Base-by-base conservation (phyloP, 2,329 filamentous ascomycete genomes). In the Tolypocladium amazonense region DNA sequence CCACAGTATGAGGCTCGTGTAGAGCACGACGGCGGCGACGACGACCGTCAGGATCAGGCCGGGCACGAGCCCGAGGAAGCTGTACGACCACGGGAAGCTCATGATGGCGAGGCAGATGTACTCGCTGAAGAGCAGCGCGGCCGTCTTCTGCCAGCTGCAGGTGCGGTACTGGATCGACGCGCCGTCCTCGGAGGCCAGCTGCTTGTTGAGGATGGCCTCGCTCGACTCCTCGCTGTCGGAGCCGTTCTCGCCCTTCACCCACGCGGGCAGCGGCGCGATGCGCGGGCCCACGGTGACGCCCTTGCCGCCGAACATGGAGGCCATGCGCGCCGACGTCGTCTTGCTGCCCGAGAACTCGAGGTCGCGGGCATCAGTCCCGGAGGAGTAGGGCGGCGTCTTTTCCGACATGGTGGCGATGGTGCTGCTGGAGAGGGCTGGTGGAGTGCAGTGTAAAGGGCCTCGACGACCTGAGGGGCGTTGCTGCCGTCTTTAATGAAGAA, bases 61-160 rank as follows among this genome's bases (percentile, higher is more conserved):
- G 0, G 92, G 92, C 0, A 96, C 90, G 20, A 97, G 81, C 9
- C 92, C 92, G 9, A 97, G 82, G 35, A 93, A 77, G 52, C 90
- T 90, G 74, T 97, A 97, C 0, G 91, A 96, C 82, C 89, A 96
- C 0, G 92, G 92, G 66, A 97, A 97, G 57, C 90, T 95, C 92
- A 97, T 96, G 70, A 96, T 96, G 61, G 84, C 71, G 74, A 97
- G 77, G 72, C 91, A 96, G 61, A 97, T 97, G 72, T 97, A 97
- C 78, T 97, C 92, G 57, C 90, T 94, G 75, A 97, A 96, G 57
- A 97, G 84, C 66, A 96, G 73, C 1, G 88, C 91, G 0, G 92
- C 91, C 58, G 92, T 96, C 88, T 96, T 96, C 70, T 90, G 88
- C 92, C 92, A 97, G 65, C 88, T 92, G 76, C 92, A 97, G 45